phyloP scores from a whole-genome alignment of 805 yeast genomes.

The Spathaspora hagerdaliae region DNA sequence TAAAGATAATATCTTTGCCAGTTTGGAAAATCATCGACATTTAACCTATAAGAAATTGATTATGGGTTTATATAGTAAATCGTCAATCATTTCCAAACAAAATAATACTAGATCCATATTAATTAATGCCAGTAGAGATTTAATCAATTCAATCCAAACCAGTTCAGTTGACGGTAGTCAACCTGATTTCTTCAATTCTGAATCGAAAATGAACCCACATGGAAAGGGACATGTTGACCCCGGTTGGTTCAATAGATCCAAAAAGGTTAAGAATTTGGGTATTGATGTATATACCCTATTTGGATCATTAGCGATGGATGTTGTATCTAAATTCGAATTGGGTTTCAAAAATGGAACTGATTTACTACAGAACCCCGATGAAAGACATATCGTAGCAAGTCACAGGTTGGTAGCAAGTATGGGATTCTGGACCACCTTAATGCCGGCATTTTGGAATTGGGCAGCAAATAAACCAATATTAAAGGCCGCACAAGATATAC shows the following conservation, averaged over 20 bases:
- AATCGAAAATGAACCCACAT: constrained; percentile 25
- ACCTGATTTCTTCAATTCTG: constrained; percentile 34
- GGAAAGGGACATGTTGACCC: constrained; percentile 28
- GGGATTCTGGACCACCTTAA: constrained; percentile 63
- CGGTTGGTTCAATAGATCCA: constrained; percentile 26
- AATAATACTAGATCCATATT: constrained; percentile 24
- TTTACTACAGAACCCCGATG: constrained; percentile 36
- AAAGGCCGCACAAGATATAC: constrained; percentile 35
- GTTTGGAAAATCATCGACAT: constrained; percentile 48
- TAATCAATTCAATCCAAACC: constrained; percentile 22
- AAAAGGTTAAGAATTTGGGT: constrained; percentile 27
- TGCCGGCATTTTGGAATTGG: constrained; percentile 50
- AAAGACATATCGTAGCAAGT: constrained; percentile 39
- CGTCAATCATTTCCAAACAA: constrained; percentile 27
- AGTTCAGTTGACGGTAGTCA: constrained; percentile 26
- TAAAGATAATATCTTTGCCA: constrained; percentile 54
- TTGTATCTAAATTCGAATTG: constrained; percentile 55
- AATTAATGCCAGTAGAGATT: constrained; percentile 21
- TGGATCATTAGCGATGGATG: constrained; percentile 71
- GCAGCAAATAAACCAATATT: constrained; percentile 42
- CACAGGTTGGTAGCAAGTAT: constrained; percentile 49
- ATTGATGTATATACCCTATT: constrained; percentile 59
- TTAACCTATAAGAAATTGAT: constrained; percentile 30
- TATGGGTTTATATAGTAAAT: constrained; percentile 30
- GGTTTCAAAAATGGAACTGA: constrained; percentile 48